These are phyloP conservation scores for Podospora conica DNA, from an alignment of 495 filamentous ascomycete genomes.

Conservation along the genomic window DNA sequence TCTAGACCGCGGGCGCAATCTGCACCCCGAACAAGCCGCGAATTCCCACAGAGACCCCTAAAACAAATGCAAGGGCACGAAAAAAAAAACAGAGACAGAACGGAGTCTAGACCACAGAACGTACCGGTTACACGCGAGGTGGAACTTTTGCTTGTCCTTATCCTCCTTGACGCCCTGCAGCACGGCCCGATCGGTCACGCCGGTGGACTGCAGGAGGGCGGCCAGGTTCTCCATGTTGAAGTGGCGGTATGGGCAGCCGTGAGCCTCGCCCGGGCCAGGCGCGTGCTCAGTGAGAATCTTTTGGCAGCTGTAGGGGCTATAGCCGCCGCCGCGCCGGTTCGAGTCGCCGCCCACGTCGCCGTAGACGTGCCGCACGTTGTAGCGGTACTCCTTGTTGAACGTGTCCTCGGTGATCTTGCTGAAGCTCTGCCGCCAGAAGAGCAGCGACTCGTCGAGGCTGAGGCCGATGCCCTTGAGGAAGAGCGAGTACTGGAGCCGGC, in stretches of 20 bases:
- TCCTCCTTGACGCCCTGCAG: slow-evolving; percentile 81
- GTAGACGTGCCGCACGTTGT: slow-evolving; percentile 91
- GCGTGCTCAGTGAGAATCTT: slow-evolving; percentile 84
- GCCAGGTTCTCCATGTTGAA: slow-evolving; percentile 82
- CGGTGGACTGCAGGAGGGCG: slow-evolving; percentile 61
- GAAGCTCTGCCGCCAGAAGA: slow-evolving; percentile 89
- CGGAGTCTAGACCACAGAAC: slow-evolving; percentile 5
- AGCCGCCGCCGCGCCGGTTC: slow-evolving; percentile 76
- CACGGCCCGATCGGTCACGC: slow-evolving; percentile 70
- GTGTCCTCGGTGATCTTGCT: slow-evolving; percentile 78
- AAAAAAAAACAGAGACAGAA: slow-evolving; percentile 2
- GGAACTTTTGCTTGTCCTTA: slow-evolving; percentile 78
- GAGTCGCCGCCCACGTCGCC: slow-evolving; percentile 92
- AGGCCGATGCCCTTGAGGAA: slow-evolving; percentile 98
- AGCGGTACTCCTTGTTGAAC: slow-evolving; percentile 93
- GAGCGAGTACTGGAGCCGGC: slow-evolving; percentile 89
- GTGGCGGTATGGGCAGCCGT: slow-evolving; percentile 95
- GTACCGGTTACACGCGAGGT: slow-evolving; percentile 88
- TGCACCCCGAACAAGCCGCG: background rate
- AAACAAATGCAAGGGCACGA: background rate
- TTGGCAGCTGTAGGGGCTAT: slow-evolving; percentile 87
- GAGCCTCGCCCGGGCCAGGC: slow-evolving; percentile 75
- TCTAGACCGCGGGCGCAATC: slow-evolving; percentile 2
- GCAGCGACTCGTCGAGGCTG: slow-evolving; percentile 81
- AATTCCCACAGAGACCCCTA: background rate